phyloP scores from a whole-genome alignment of 106 monocot species.

The Acanthochlamys bracteata region DNA sequence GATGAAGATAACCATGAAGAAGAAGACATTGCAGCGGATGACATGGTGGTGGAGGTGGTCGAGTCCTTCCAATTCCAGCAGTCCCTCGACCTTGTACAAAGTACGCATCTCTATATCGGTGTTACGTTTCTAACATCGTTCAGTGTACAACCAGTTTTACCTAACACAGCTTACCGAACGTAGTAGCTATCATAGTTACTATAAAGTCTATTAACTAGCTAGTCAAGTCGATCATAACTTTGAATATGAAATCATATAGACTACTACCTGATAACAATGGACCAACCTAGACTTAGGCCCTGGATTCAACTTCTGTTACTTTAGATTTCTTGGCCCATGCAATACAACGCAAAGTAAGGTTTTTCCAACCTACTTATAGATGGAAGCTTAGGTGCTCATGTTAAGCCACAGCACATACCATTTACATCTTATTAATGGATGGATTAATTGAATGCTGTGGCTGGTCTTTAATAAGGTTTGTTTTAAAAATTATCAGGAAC shows the following conservation, averaged over 20 bases:
- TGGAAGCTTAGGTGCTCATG: too few relatives aligned
- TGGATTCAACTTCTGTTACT: too few relatives aligned
- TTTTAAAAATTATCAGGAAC: conserved; percentile 7
- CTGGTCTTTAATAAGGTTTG: neutral
- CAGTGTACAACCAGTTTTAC: neutral
- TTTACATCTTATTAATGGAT: neutral
- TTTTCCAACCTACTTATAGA: too few relatives aligned
- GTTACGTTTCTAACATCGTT: neutral
- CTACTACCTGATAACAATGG: too few relatives aligned
- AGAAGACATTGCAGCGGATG: neutral
- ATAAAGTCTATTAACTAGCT: too few relatives aligned
- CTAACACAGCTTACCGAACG: neutral
- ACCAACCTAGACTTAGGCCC: too few relatives aligned
- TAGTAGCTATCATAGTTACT: neutral
- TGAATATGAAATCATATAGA: too few relatives aligned
- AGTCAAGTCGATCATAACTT: too few relatives aligned
- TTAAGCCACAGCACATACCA: too few relatives aligned
- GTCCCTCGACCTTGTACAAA: conserved; percentile 15
- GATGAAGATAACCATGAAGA: conserved; percentile 2
- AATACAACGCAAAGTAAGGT: too few relatives aligned
- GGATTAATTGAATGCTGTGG: neutral
- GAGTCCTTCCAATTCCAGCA: conserved; percentile 3
- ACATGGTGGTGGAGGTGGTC: neutral
- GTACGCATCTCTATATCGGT: conserved; percentile 4
- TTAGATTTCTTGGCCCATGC: too few relatives aligned